Evolutionary conservation across 2,329 filamentous ascomycete species (phyloP).

Genomic region (Claviceps sorghi): DNA sequence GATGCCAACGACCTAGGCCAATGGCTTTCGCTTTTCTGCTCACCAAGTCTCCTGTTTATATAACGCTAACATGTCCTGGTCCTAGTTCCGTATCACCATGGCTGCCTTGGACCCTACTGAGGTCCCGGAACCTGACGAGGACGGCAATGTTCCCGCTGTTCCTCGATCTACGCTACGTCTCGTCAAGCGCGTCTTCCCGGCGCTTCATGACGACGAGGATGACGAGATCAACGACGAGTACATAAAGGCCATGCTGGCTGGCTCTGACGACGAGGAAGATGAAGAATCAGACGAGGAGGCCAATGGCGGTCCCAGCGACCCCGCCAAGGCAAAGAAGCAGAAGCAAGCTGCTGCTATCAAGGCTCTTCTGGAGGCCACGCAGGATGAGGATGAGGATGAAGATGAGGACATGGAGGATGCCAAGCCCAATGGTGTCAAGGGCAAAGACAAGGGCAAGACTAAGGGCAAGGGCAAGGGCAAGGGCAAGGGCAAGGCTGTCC

Average conservation of each 20-base stretch:
- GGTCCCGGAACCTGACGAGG: conserved; percentile 49
- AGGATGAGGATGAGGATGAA: conserved; percentile 42
- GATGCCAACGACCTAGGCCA: neutral
- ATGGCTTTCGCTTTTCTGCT: neutral
- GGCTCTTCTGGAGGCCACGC: conserved; percentile 58
- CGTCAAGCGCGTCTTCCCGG: conserved; percentile 54
- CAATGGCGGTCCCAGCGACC: conserved; percentile 86
- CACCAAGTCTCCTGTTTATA: neutral
- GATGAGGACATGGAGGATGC: conserved; percentile 65
- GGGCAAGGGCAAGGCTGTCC: conserved; percentile 52
- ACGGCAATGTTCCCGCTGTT: conserved; percentile 44
- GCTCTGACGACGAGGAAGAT: conserved; percentile 36
- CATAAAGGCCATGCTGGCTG: conserved; percentile 38
- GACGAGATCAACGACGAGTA: conserved; percentile 56
- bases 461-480: conserved; percentile 61
- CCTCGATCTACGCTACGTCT: conserved; percentile 83
- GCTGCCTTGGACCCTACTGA: conserved; percentile 88
- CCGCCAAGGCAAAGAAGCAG: conserved; percentile 76
- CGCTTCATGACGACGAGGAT: conserved; percentile 39
- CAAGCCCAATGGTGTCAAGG: conserved; percentile 41
- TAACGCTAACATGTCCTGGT: conserved; percentile 14
- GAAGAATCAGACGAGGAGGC: conserved; percentile 49
- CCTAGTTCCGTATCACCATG: conserved; percentile 93
- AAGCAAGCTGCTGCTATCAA: conserved; percentile 62
- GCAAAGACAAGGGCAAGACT: conserved; percentile 41